Base-by-base conservation (phyloP, 306 rosid species). In the Malus sylvestris region DNA sequence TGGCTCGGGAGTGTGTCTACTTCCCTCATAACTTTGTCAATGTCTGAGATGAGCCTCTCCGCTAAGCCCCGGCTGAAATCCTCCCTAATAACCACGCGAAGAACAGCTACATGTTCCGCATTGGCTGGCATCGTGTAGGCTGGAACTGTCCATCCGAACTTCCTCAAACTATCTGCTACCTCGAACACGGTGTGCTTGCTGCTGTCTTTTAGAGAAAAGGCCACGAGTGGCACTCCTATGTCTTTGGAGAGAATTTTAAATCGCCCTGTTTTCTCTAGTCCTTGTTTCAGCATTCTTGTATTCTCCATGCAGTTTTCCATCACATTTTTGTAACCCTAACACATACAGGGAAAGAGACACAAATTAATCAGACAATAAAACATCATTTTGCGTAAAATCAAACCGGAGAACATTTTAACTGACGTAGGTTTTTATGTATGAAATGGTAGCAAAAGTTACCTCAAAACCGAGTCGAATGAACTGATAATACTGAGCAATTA, bases 401-500 rank as follows among this genome's bases (percentile, higher is more conserved):
- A 75, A 52, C 19, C 14, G 16, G 3, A 35, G 25, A 71, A 79
- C 38, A 49, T 49, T 49, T 49, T 49, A 7, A 18, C 55, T 49
- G 15, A 15, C 8, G 20, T 40, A 71, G 25, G 63, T 20, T 71
- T 75, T 22, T 69, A 29, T 19, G 40, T 0, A 27, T 66, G 20
- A 63, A 55, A 71, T 46, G 44, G 58, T 32, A 29, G 44, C 55
- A 53, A 59, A n/a, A 68, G 3, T 73, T 89, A 91, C 96, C 98
- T 91, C 91, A 25, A 88, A 88, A 22, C 97, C 98, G 44, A 93
- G 92, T 58, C 98, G 83, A 59, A 93, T 91, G 35, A 93, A 84
- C 77, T 91, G 98, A 66, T 91, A 93, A 81, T 93, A 93, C 64
- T 93, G 98, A 80, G 98, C 93, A 65, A 93, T 93, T 33, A 93